Evolutionary conservation across 2,329 filamentous ascomycete genomes (phyloP).

Genomic region (Trematosphaeria pertusa): DNA sequence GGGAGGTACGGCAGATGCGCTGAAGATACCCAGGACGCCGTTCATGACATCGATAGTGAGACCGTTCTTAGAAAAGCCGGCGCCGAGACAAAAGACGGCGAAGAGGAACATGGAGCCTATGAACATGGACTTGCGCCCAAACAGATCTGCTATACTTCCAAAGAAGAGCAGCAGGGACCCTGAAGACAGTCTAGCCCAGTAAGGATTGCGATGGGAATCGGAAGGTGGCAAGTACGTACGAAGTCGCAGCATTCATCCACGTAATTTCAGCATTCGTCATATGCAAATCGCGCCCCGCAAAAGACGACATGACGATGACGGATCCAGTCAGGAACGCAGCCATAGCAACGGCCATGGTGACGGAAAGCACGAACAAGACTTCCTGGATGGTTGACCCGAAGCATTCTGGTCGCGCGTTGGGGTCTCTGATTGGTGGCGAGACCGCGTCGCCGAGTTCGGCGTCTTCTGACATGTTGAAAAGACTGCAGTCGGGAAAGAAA

Average conservation of each 20-base stretch:
- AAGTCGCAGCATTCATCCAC: conserved; percentile 70
- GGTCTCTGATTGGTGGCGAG: conserved; percentile 33
- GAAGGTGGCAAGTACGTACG: conserved; percentile 47
- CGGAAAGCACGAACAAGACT: conserved; percentile 69
- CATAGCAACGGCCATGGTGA: conserved; percentile 71
- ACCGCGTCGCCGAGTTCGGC: conserved; percentile 19
- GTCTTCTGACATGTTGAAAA: conserved; percentile 18
- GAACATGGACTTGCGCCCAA: conserved; percentile 69
- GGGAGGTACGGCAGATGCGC: conserved; percentile 68
- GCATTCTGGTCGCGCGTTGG: conserved; percentile 59
- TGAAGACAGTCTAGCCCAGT: conserved; percentile 65
- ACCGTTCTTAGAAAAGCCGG: conserved; percentile 66
- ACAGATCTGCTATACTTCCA: conserved; percentile 69
- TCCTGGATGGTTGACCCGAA: conserved; percentile 70
- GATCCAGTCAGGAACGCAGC: conserved; percentile 66
- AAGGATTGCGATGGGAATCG: conserved; percentile 5
- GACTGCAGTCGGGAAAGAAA: neutral
- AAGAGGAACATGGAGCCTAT: conserved; percentile 67
- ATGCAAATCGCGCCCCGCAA: conserved; percentile 64
- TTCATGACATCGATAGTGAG: conserved; percentile 68
- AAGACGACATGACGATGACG: conserved; percentile 67
- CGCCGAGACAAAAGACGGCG: conserved; percentile 62
- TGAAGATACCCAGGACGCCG: conserved; percentile 69
- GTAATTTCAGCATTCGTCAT: conserved; percentile 72
- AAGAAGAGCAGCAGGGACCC: conserved; percentile 72